These are phyloP conservation scores for Boletus sp. DNA, from an alignment of 768 basidiomycete species.

Conservation along the genomic window DNA sequence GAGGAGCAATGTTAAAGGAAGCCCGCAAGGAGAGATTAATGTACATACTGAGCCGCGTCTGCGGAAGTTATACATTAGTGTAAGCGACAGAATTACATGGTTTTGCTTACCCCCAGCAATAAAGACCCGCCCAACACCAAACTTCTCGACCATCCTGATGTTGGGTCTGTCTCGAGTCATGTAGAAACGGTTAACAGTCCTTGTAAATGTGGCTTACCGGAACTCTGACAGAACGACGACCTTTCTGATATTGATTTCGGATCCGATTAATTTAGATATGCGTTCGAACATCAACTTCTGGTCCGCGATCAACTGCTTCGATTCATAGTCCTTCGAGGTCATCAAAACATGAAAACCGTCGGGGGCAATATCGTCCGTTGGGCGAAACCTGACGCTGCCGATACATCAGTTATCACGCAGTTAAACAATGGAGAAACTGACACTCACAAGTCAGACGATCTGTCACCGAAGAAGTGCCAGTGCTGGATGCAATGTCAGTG, in stretches of 20 bases:
- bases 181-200: neutral
- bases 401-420: neutral
- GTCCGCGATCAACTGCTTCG: constrained; percentile 17
- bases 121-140: constrained; percentile 43
- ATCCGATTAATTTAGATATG: constrained; percentile 28
- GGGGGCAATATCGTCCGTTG: constrained; percentile 15
- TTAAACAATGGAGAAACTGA: neutral
- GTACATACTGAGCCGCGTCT: constrained; percentile 46
- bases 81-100: neutral
- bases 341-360: constrained; percentile 20
- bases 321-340: constrained; percentile 1
- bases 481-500: constrained; percentile 6
- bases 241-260: constrained; percentile 32
- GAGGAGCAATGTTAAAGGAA: neutral
- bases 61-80: neutral
- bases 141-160: constrained; percentile 46
- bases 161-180: constrained; percentile 36
- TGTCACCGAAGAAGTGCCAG: constrained; percentile 20
- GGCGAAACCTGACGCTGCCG: constrained; percentile 6
- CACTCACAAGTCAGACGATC: constrained; percentile 3
- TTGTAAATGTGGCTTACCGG: constrained; percentile 21
- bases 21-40: neutral
- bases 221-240: constrained; percentile 26
- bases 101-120: constrained; percentile 40
- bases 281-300: constrained; percentile 27